Base-by-base conservation (phyloP, 805 yeast genomes). In the Yarrowia sp. region DNA sequence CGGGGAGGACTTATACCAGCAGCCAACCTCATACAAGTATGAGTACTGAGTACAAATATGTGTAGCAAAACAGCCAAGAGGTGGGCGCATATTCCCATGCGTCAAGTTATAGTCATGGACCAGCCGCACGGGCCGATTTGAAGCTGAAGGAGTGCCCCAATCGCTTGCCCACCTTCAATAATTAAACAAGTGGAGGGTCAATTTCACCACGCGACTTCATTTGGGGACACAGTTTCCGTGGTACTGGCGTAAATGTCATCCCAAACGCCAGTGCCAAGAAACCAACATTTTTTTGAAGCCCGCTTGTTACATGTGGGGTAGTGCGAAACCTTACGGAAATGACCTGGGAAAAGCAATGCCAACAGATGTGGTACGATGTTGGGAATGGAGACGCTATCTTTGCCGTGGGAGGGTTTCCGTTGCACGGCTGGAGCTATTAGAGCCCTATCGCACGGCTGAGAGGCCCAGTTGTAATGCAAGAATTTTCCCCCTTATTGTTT, bases 61-160 rank as follows among this genome's bases (percentile, higher is more conserved):
- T 52, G 58, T 14, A 5, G 58, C 30, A 52, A 52, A 38, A 34
- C 58, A 52, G 58, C 58, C 58, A 52, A 52, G 58, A 52, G 19
- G 58, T 52, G 58, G 58, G 58, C 58, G 58, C 58, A 38, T 38
- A 19, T 14, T 6, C 43, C 14, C 38, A 19, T 14, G 14, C 33
- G 17, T 9, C 14, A 38, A 38, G 34, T 8, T 38, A 14, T 36
- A 19, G 30, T 17, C 30, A 0, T 40, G 19, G 34, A 15, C 4
- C 3, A 14, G 20, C 2, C n/a, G 7, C 12, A 52, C 10, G 15
- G 2, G 17, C 14, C 30, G 30, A 14, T 38, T 38, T 52, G 30
- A 20, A 14, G 30, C 9, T 9, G 8, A 14, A 14, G 33, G 17
- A 13, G 9, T 14, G 9, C 14, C 9, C 30, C 58, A 38, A 38